Conservation (phyloP, 495 filamentous ascomycete genomes). For the Lentithecium fluviatile region DNA sequence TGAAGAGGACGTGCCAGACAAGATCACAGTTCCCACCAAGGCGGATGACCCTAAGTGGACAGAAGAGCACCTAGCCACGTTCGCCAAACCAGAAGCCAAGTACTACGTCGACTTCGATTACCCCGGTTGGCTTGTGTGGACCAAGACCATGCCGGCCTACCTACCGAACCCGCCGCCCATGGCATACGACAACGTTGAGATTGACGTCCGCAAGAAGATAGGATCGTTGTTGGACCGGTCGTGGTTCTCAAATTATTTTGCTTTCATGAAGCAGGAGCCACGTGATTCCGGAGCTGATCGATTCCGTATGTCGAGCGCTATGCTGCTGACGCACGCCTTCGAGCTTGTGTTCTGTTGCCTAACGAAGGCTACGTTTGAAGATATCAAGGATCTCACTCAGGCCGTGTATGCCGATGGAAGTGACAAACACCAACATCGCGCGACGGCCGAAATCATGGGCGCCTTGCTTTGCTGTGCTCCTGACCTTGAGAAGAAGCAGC, state of each 20-base stretch:
- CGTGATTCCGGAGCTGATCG: conserved; percentile 78
- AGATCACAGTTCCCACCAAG: conserved; percentile 68
- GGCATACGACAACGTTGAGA: conserved; percentile 82
- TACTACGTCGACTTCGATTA: conserved; percentile 91
- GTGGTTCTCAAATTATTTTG: conserved; percentile 88
- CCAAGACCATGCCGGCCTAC: conserved; percentile 75
- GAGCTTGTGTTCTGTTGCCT: conserved; percentile 76
- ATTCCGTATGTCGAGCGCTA: conserved; percentile 81
- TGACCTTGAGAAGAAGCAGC: conserved; percentile 66
- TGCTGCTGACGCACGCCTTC: conserved; percentile 83
- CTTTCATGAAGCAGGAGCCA: conserved; percentile 94
- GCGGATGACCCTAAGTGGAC: conserved; percentile 76
- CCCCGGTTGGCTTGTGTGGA: conserved; percentile 97
- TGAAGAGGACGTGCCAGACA: conserved; percentile 70
- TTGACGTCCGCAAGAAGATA: conserved; percentile 72
- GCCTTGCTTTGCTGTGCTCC: conserved; percentile 73
- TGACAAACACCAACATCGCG: conserved; percentile 97
- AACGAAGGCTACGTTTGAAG: conserved; percentile 76
- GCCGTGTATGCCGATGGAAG: conserved; percentile 83
- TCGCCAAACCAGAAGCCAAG: conserved; percentile 75
- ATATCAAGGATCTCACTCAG: conserved; percentile 75
- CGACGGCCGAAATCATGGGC: conserved; percentile 90
- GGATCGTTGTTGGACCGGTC: conserved; percentile 72
- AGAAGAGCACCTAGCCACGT: conserved; percentile 68
- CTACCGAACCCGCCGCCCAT: conserved; percentile 68